These are phyloP conservation scores for Neofusicoccum laricinum DNA, from an alignment of 2,329 filamentous ascomycete genomes.

Conservation along the genomic window DNA sequence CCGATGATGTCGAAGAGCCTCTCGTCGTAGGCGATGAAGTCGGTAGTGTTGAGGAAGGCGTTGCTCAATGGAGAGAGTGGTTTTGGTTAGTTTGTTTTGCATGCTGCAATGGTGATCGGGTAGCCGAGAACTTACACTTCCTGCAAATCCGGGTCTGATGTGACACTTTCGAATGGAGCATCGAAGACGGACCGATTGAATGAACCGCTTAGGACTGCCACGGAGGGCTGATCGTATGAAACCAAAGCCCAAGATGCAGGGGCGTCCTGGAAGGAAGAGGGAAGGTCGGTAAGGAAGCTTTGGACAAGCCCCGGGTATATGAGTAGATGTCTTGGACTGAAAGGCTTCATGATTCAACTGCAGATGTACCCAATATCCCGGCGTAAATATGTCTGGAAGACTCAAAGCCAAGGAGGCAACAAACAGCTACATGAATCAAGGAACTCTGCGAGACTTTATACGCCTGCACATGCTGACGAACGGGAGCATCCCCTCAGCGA, in stretches of 20 bases:
- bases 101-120: background rate
- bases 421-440: too few relatives aligned
- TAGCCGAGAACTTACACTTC: background rate
- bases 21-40: slow-evolving; percentile 22
- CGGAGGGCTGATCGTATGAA: slow-evolving; percentile 15
- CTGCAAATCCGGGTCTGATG: slow-evolving; percentile 2
- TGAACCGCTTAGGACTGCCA: slow-evolving; percentile 10
- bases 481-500: background rate
- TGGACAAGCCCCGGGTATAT: background rate
- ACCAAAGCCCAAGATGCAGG: slow-evolving; percentile 18
- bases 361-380: background rate
- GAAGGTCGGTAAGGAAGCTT: slow-evolving; percentile 10
- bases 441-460: too few relatives aligned
- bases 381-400: too few relatives aligned
- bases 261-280: background rate
- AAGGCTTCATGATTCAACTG: background rate
- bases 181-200: slow-evolving; percentile 19
- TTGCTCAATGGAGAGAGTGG: background rate
- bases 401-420: too few relatives aligned
- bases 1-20: slow-evolving; percentile 22
- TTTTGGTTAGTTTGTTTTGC: background rate
- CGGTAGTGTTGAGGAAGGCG: slow-evolving; percentile 17
- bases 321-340: background rate
- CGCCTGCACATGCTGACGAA: background rate
- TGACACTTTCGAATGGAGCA: slow-evolving; percentile 15